Base-by-base conservation (phyloP, 2,329 filamentous ascomycete genomes). In the Biscogniauxia sp. region DNA sequence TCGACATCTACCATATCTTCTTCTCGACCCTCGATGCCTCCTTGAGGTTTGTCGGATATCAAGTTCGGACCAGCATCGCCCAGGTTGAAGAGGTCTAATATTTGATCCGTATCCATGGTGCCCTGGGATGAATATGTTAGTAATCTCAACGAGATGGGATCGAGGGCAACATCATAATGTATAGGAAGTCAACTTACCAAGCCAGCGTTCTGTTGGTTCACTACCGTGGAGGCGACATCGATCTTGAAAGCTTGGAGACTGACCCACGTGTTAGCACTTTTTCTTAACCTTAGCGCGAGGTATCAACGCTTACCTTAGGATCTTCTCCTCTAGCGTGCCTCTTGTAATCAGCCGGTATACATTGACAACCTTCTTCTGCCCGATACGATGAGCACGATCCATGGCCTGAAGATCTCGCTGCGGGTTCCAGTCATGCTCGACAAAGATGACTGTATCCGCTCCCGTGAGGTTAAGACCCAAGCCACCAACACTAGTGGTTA, bases 361-460 rank as follows among this genome's bases (percentile, higher is more conserved):
- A 72, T 99, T 99, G 68, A 99, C 95, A 45, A 98, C 95, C 84
- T 98, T 99, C 87, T 99, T 99, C 80, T 99, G 95, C 1, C 95
- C 95, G 70, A 99, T 98, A 69, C 95, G 89, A 81, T 99, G 95
- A 8, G 95, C 95, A 62, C 95, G 92, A 74, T 99, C 95, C 95
- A 99, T 99, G 67, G 95, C 95, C 74, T 99, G 95, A 68, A 99
- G 86, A 77, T 99, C 95, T 76, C 97, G 97, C 74, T 99, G 95
- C 32, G 95, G 95, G 74, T 99, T 99, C 95, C 95, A 99, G 76
- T 99, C 95, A 76, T 99, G 96, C 77, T 99, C 95, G 28, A 99
- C 96, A 71, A 99, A 99, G 69, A 99, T 99, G 75, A 99, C 95
- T 0, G 95, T 99, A 76, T 99, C 95, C 3, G 95, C 95, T 67